These are phyloP conservation scores for Aspergillus jensenii DNA, from an alignment of 2,329 filamentous ascomycete genomes.

Conservation along the genomic window DNA sequence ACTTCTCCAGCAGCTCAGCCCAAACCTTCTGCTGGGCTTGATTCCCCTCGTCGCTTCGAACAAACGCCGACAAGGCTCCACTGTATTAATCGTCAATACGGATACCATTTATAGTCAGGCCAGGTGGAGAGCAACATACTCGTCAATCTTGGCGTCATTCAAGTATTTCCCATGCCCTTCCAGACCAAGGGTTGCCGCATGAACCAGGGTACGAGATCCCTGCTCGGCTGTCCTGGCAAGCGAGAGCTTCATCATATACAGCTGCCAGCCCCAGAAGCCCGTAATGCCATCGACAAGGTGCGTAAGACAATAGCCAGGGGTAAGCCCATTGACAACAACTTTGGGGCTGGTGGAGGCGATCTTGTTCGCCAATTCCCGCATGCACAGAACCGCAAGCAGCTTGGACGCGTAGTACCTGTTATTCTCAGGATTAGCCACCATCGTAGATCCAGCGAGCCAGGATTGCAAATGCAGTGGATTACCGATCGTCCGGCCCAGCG, in stretches of 20 bases:
- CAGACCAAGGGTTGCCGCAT: constrained; percentile 31
- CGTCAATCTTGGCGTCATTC: constrained; percentile 30
- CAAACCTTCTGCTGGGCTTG: constrained; percentile 26
- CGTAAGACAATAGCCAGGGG: neutral
- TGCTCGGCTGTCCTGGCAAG: neutral
- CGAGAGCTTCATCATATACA: neutral
- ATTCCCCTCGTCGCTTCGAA: constrained; percentile 41
- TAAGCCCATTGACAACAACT: neutral
- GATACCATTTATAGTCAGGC: neutral
- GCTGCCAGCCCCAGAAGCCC: neutral
- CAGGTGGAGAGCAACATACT: neutral
- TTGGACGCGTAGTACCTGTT: neutral
- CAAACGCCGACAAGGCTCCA: constrained; percentile 34
- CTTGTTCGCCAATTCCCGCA: neutral
- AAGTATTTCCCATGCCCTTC: constrained; percentile 51
- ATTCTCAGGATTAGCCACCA: neutral
- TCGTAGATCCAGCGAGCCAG: neutral
- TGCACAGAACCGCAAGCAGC: neutral
- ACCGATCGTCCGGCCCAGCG: neutral
- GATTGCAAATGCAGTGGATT: neutral
- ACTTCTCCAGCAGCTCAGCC: constrained; percentile 37
- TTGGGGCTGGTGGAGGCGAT: neutral
- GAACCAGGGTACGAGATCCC: neutral
- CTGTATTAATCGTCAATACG: constrained; percentile 1
- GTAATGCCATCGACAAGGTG: neutral